Conservation (phyloP, 2,329 filamentous ascomycete genomes). For the Diaporthe australafricana region DNA sequence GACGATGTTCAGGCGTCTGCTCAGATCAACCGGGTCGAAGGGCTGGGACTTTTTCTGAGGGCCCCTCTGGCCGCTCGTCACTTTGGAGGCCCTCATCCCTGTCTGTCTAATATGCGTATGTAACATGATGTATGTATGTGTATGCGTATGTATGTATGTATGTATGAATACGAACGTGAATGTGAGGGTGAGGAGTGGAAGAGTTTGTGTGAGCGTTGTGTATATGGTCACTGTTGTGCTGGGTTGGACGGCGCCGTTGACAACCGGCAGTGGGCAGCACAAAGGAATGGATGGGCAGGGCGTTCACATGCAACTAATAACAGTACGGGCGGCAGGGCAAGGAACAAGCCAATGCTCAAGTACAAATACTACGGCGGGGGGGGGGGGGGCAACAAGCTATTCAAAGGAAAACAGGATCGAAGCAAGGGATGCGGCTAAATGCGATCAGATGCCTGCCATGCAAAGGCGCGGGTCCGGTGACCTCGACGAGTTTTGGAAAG, state of each 20-base stretch:
- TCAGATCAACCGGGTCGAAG: constrained; percentile 23
- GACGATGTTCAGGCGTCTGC: constrained; percentile 25
- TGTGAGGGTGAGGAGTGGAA: background rate
- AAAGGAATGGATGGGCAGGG: constrained; percentile 1
- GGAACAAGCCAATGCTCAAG: background rate
- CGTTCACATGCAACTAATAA: constrained; percentile 8
- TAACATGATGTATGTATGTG: background rate
- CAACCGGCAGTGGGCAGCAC: background rate
- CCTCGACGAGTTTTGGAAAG: constrained; percentile 1
- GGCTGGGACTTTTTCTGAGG: background rate
- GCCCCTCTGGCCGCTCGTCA: background rate
- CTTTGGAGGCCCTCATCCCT: background rate
- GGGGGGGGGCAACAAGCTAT: constrained; percentile 11
- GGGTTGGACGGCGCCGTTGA: constrained; percentile 15
- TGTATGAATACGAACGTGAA: too few species aligned
- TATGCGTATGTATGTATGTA: constrained; percentile 1
- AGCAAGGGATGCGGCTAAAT: constrained; percentile 28
- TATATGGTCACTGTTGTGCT: background rate
- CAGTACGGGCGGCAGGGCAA: background rate
- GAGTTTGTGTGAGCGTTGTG: background rate
- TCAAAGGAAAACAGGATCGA: constrained; percentile 28
- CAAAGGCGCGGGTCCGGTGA: constrained; percentile 26
- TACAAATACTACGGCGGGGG: background rate
- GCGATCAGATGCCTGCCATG: constrained; percentile 27
- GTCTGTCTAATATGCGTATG: constrained; percentile 13